Conservation (phyloP, 1,139 yeast species). For the Kodamaea arcana region DNA sequence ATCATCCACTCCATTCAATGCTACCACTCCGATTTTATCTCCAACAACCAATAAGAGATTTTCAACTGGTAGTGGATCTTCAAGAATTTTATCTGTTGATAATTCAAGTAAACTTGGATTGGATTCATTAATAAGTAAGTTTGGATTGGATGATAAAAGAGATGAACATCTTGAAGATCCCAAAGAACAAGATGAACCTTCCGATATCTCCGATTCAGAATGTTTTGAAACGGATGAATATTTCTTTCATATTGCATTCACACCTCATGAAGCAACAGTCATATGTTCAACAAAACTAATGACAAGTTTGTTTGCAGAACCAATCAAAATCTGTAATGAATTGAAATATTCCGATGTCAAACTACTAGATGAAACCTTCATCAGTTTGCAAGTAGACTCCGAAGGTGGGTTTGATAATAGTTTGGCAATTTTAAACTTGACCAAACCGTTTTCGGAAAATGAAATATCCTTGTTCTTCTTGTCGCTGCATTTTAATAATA, state of each 20-base stretch:
- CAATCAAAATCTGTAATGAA: constrained; percentile 26
- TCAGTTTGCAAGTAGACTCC: constrained; percentile 57
- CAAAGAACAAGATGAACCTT: background rate
- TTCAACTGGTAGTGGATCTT: constrained; percentile 7
- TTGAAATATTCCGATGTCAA: constrained; percentile 33
- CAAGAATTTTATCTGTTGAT: constrained; percentile 11
- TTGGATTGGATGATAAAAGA: too few species aligned
- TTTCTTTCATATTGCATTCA: constrained; percentile 53
- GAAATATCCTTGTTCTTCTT: constrained; percentile 59
- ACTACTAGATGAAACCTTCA: constrained; percentile 44
- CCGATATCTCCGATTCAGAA: constrained; percentile 2
- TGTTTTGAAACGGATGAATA: constrained; percentile 3
- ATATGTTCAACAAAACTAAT: constrained; percentile 44
- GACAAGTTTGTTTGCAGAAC: constrained; percentile 32
- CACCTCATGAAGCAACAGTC: constrained; percentile 55
- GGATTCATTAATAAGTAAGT: background rate
- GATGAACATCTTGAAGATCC: background rate
- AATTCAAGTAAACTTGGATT: constrained; percentile 16
- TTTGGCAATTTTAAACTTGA: constrained; percentile 52
- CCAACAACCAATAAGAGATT: constrained; percentile 5
- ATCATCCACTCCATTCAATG: background rate
- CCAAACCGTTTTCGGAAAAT: constrained; percentile 57
- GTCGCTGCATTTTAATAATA: constrained; percentile 63
- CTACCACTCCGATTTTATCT: background rate
- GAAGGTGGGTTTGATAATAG: constrained; percentile 56